Evolutionary conservation across 495 filamentous ascomycete genomes (phyloP).

Genomic region (Aspergillus sclerotioniger): DNA sequence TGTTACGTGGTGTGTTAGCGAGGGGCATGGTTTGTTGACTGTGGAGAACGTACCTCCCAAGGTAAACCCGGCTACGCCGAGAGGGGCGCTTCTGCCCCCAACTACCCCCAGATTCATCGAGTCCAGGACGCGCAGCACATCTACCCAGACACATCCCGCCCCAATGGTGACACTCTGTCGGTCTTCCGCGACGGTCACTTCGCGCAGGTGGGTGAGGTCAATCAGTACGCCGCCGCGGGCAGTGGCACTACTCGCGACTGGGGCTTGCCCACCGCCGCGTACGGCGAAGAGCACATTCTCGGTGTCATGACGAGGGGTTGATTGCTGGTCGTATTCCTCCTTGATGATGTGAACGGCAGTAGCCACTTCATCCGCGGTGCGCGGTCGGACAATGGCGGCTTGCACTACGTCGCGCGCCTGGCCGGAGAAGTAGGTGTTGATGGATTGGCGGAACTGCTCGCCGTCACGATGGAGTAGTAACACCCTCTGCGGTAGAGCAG

Average conservation of each 20-base stretch:
- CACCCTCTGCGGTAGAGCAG: slow-evolving; percentile 4
- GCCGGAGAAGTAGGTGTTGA: not conserved
- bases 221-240: slow-evolving; percentile 4
- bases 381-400: not conserved
- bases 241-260: not conserved
- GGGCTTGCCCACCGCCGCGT: slow-evolving; percentile 4
- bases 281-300: slow-evolving; percentile 1
- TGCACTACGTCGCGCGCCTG: slow-evolving; percentile 1
- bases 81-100: not conserved
- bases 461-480: not conserved
- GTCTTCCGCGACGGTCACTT: slow-evolving; percentile 4
- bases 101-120: slow-evolving; percentile 1
- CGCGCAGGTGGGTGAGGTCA: slow-evolving; percentile 1
- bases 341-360: not conserved
- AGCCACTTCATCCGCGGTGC: not conserved
- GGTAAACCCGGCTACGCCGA: not conserved
- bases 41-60: slow-evolving; percentile 1
- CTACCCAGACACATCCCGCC: not conserved
- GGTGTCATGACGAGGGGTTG: not conserved
- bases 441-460: not conserved
- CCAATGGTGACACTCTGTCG: not conserved
- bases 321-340: not conserved
- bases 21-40: not conserved
- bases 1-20: not conserved
- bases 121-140: not conserved